Conservation (phyloP, 805 yeast species). For the Metschnikowia proteae region DNA sequence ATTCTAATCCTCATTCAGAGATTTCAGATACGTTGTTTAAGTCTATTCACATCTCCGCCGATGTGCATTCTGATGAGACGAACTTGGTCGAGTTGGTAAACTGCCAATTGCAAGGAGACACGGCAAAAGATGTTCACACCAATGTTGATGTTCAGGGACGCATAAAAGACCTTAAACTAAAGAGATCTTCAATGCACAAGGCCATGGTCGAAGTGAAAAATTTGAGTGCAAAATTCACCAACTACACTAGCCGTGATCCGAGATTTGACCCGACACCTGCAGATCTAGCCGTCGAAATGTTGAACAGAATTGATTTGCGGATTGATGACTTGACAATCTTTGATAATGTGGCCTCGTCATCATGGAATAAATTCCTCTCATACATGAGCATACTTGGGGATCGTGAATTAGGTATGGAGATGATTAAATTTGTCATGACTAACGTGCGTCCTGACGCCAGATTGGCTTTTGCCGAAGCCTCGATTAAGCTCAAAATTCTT, state of each 20-base stretch:
- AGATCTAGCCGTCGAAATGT: slow-evolving; percentile 35
- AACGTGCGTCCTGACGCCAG: slow-evolving; percentile 62
- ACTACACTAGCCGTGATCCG: slow-evolving; percentile 49
- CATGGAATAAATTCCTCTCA: slow-evolving; percentile 84
- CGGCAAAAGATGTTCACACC: slow-evolving; percentile 14
- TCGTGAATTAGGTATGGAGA: slow-evolving; percentile 62
- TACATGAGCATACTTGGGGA: slow-evolving; percentile 67
- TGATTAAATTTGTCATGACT: slow-evolving; percentile 51
- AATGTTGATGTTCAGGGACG: slow-evolving; percentile 32
- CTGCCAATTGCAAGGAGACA: slow-evolving; percentile 29
- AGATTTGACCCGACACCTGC: slow-evolving; percentile 32
- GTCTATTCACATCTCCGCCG: slow-evolving; percentile 69
- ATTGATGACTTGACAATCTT: slow-evolving; percentile 56
- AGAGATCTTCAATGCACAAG: slow-evolving; percentile 62
- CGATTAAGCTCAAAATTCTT: slow-evolving; percentile 49
- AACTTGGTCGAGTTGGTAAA: slow-evolving; percentile 53
- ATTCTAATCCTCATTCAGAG: neutral
- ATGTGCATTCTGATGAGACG: slow-evolving; percentile 45
- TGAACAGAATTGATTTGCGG: slow-evolving; percentile 47
- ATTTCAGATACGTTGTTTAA: slow-evolving; percentile 64
- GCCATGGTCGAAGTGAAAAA: slow-evolving; percentile 52
- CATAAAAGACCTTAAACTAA: slow-evolving; percentile 49
- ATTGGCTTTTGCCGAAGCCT: slow-evolving; percentile 66
- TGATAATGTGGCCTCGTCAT: slow-evolving; percentile 81
- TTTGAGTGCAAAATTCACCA: slow-evolving; percentile 45